These are phyloP conservation scores for Talaromyces sp. DNA, from an alignment of 2,329 filamentous ascomycete species.

Conservation along the genomic window DNA sequence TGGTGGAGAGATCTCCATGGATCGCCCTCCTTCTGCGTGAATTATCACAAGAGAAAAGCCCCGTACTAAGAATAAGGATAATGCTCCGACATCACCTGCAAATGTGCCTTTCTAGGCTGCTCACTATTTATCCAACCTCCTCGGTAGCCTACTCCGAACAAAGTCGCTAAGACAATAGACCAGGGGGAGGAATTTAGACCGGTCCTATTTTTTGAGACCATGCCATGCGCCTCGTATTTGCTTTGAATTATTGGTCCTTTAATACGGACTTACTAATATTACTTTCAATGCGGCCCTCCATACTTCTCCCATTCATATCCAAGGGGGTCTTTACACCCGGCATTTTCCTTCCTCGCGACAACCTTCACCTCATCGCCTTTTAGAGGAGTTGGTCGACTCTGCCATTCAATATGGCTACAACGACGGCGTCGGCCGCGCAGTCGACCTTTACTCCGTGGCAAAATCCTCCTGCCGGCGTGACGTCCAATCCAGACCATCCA, in stretches of 20 bases:
- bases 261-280: neutral
- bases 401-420: slow-evolving; percentile 5
- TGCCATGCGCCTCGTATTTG: neutral
- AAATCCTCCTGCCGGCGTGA: slow-evolving; percentile 5
- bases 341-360: neutral
- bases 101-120: neutral
- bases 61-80: neutral
- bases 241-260: neutral
- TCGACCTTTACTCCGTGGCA: slow-evolving; percentile 8
- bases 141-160: neutral
- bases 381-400: neutral
- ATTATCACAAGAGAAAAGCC: neutral
- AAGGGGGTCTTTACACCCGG: neutral
- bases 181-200: neutral
- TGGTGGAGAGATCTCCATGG: neutral
- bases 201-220: neutral
- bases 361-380: neutral
- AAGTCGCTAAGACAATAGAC: neutral
- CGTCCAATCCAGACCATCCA: slow-evolving; percentile 4
- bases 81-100: neutral
- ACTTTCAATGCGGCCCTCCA: neutral
- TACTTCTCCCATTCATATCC: neutral
- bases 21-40: neutral
- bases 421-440: neutral
- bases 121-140: neutral